These are phyloP conservation scores for Mortierella sp. DNA, from an alignment of 371 early-diverging fungal species.

Conservation along the genomic window DNA sequence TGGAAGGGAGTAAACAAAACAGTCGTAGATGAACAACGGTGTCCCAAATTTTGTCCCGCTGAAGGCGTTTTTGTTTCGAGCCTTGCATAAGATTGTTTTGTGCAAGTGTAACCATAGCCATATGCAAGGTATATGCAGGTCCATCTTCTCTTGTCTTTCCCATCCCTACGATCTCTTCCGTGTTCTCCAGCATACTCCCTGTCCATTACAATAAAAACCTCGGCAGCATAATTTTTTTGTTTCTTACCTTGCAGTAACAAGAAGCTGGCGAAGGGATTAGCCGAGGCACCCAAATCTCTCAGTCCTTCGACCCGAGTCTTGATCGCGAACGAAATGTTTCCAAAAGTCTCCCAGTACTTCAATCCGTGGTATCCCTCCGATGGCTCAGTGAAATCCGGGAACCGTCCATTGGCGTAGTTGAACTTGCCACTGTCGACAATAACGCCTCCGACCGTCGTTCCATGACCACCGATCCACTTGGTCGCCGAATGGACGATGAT, in stretches of 20 bases:
- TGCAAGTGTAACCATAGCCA: too few relatives aligned
- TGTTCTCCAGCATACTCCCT: background rate
- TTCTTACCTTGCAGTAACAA: constrained; percentile 79
- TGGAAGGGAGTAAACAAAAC: background rate
- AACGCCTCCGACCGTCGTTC: constrained; percentile 88
- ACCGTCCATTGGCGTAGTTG: constrained; percentile 88
- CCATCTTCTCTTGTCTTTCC: too few relatives aligned
- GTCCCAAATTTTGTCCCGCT: too few relatives aligned
- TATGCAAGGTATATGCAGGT: too few relatives aligned
- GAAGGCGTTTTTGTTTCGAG: too few relatives aligned
- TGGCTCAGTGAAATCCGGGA: constrained; percentile 89
- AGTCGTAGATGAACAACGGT: background rate
- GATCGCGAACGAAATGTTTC: constrained; percentile 76
- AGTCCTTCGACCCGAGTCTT: constrained; percentile 84
- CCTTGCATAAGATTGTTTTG: too few relatives aligned
- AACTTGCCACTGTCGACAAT: constrained; percentile 89
- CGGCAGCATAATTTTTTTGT: background rate
- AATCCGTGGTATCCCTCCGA: constrained; percentile 88
- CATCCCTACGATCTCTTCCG: too few relatives aligned
- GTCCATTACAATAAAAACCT: background rate
- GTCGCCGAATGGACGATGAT: constrained; percentile 92
- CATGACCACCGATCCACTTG: constrained; percentile 92
- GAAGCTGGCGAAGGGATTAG: constrained; percentile 90
- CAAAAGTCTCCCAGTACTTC: constrained; percentile 87
- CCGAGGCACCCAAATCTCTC: constrained; percentile 86